Percentiles rank a stretch among this genome's conserved stretches.
Conservation (phyloP, 371 early-diverging fungal species). For the Apophysomyces ossiformis region DNA sequence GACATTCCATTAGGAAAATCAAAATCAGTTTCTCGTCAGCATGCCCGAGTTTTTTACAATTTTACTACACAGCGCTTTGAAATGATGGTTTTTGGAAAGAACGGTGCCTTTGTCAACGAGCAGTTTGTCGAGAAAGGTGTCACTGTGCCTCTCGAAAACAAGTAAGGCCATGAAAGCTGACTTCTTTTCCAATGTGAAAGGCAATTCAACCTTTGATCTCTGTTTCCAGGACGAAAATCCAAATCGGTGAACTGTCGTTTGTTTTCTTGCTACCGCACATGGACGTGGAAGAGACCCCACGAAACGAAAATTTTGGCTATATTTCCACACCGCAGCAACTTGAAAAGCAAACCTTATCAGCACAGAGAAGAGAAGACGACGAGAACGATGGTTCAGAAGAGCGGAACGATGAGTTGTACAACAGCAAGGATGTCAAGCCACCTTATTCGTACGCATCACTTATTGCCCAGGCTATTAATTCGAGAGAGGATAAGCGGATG, state of each 20-base stretch:
- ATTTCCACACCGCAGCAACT: slow-evolving; percentile 47
- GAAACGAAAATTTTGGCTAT: slow-evolving; percentile 29
- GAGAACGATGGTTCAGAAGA: slow-evolving; percentile 23
- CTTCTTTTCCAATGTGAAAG: not conserved
- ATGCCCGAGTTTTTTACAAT: slow-evolving; percentile 85
- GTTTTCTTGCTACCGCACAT: slow-evolving; percentile 72
- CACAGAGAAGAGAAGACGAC: slow-evolving; percentile 20
- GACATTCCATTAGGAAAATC: slow-evolving; percentile 84
- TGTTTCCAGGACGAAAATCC: slow-evolving; percentile 66
- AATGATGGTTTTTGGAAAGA: slow-evolving; percentile 84
- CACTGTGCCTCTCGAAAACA: slow-evolving; percentile 74
- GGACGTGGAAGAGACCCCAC: slow-evolving; percentile 37
- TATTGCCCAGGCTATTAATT: slow-evolving; percentile 88
- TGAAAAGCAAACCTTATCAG: slow-evolving; percentile 27
- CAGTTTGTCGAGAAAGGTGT: slow-evolving; percentile 72
- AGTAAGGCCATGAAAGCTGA: slow-evolving; percentile 33
- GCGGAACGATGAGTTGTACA: not conserved
- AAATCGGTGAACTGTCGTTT: slow-evolving; percentile 82
- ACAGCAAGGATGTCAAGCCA: slow-evolving; percentile 58
- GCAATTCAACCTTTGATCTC: not conserved
- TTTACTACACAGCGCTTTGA: slow-evolving; percentile 81
- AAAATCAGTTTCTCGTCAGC: slow-evolving; percentile 85
- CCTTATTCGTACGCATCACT: slow-evolving; percentile 87
- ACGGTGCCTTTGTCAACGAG: slow-evolving; percentile 86
- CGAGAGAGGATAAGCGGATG: slow-evolving; percentile 69